Evolutionary conservation across 306 rosid species (phyloP).

Genomic region (Coriaria nepalensis): DNA sequence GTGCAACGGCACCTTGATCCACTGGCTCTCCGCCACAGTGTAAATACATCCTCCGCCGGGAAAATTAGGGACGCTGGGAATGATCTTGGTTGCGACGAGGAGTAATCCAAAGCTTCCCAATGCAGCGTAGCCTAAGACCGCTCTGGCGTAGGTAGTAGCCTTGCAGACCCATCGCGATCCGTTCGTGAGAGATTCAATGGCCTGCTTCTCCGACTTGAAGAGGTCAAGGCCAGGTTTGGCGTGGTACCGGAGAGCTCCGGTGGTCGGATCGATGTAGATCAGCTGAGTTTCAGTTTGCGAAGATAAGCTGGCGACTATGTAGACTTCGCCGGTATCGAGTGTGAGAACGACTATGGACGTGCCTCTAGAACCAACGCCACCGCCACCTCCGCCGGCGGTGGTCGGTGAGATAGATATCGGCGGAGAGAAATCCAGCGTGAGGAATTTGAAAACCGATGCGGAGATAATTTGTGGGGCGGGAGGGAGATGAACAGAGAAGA

Average conservation of each 20-base stretch:
- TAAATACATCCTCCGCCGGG: constrained; percentile 86
- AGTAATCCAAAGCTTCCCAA: constrained; percentile 67
- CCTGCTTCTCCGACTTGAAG: constrained; percentile 61
- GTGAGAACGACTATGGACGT: constrained; percentile 65
- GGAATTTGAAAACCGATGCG: not conserved
- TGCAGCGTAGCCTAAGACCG: constrained; percentile 78
- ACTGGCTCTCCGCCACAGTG: constrained; percentile 74
- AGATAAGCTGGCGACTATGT: constrained; percentile 46
- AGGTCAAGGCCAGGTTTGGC: constrained; percentile 49
- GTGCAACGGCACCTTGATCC: constrained; percentile 72
- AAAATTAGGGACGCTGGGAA: constrained; percentile 42
- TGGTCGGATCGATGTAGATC: constrained; percentile 81
- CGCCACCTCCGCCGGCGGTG: constrained; percentile 14
- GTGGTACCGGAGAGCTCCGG: constrained; percentile 57
- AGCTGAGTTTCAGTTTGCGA: constrained; percentile 61
- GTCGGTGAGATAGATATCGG: constrained; percentile 4
- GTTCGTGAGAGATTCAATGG: constrained; percentile 44
- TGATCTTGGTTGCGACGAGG: constrained; percentile 66
- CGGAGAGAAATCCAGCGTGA: constrained; percentile 4
- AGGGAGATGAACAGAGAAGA: not conserved
- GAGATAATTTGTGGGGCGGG: not conserved
- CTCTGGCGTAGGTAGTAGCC: constrained; percentile 39
- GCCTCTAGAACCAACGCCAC: constrained; percentile 32
- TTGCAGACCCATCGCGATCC: constrained; percentile 48
- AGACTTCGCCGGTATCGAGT: constrained; percentile 70